phyloP scores from a whole-genome alignment of 495 filamentous ascomycete species.

The Penicillium samsonianum region DNA sequence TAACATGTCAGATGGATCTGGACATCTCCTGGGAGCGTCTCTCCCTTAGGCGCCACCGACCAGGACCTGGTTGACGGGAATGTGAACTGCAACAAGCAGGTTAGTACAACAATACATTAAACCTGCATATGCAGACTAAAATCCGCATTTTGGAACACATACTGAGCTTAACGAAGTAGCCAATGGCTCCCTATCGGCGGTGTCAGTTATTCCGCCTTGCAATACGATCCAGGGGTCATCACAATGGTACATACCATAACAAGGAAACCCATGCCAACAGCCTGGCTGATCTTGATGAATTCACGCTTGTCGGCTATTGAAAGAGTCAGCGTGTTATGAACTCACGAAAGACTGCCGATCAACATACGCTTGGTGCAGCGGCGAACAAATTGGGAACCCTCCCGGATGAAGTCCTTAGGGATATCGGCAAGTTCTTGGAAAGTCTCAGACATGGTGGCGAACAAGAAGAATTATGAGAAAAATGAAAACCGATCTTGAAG shows the following conservation, averaged over 20 bases:
- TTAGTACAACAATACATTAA: background rate
- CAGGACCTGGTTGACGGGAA: constrained; percentile 81
- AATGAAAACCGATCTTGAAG: constrained; percentile 2
- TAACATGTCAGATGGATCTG: background rate
- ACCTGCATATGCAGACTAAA: constrained; percentile 5
- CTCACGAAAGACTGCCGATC: constrained; percentile 8
- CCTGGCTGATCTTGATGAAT: constrained; percentile 94
- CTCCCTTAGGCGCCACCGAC: constrained; percentile 64
- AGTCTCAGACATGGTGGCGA: constrained; percentile 65
- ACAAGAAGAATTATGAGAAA: constrained; percentile 3
- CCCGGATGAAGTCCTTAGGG: constrained; percentile 78
- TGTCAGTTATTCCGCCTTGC: constrained; percentile 16
- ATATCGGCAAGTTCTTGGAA: constrained; percentile 78
- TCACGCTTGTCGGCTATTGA: constrained; percentile 72
- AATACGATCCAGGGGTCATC: background rate
- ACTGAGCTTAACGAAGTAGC: constrained; percentile 95
- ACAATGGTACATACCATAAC: constrained; percentile 64
- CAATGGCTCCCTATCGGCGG: constrained; percentile 55
- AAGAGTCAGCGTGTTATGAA: constrained; percentile 19
- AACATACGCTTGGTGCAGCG: constrained; percentile 78
- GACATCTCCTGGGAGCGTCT: background rate
- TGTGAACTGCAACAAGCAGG: constrained; percentile 58
- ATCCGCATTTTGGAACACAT: constrained; percentile 29
- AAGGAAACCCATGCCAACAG: constrained; percentile 89
- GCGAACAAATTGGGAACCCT: constrained; percentile 80